Base-by-base conservation (phyloP, 1,284 basidiomycete genomes). In the Schizopora paradoxa region DNA sequence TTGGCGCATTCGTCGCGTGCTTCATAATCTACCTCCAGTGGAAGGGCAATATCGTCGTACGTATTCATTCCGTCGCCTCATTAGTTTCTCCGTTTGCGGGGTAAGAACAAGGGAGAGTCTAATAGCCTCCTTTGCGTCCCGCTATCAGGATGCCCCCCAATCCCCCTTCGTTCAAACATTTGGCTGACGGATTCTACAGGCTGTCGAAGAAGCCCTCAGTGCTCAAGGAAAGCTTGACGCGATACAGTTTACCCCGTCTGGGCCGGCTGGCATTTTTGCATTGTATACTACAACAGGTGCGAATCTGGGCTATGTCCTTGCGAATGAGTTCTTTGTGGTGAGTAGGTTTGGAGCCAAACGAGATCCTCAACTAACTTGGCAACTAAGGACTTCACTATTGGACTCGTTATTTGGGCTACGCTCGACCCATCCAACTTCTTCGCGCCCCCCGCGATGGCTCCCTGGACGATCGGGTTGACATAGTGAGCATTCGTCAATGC, bases 261-360 rank as follows among this genome's bases (percentile, higher is more conserved):
- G 81, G 3, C 72, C 78, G 1, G 79, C 73, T 10, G 82, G 82
- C 3, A 73, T 79, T 43, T 79, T 86, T 45, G 82, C 64, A 2
- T 62, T 83, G 32, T 76, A 73, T 47, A 63, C 71, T 5, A 49
- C 63, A 2, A 66, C 75, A 13, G 76, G 75, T 3, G 63, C 72
- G 35, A 74, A 70, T 35, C 60, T 83, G 14, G 65, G 68, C n/a
- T 66, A 71, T 13, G 71, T 69, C 28, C 77, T 83, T 57, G 60
- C 84, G 47, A 86, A 82, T 58, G 83, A 86, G 51, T 81, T 83
- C 53, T 64, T 81, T 34, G 72, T 68, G 35, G 81, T 84, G 56
- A 55, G 74, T 61, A 11, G n/a, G 21, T 51, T 31, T 8, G n/a
- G 23, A 10, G 40, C n/a, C 21, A 13, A 14, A 29, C n/a, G 1